phyloP scores from a whole-genome alignment of 192 early-diverging fungal species.

The Obelidium mucronatum region DNA sequence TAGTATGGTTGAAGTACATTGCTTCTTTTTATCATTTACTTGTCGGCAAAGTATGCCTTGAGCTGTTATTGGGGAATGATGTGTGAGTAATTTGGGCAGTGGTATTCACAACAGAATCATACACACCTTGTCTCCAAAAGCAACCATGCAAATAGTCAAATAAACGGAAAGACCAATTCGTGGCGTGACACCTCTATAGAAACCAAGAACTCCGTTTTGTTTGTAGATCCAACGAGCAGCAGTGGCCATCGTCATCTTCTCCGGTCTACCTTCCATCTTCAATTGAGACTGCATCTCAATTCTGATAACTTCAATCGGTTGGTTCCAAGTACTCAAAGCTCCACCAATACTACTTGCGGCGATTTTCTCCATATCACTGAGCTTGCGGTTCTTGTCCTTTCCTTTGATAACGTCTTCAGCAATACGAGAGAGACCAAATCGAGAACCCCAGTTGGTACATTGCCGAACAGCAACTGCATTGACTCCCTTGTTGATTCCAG shows the following conservation, averaged over 20 bases:
- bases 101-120: too few species aligned
- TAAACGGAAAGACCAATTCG: slow-evolving; percentile 61
- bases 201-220: slow-evolving; percentile 89
- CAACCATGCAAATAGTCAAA: slow-evolving; percentile 93
- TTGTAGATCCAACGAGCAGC: slow-evolving; percentile 89
- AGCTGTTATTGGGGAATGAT: too few species aligned
- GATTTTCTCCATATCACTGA: slow-evolving; percentile 66
- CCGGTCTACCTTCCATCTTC: slow-evolving; percentile 85
- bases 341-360: slow-evolving; percentile 88
- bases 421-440: slow-evolving; percentile 72
- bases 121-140: slow-evolving; percentile 64
- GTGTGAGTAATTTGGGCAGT: too few species aligned
- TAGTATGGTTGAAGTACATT: too few species aligned
- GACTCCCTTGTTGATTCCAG: slow-evolving; percentile 98
- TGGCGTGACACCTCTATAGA: slow-evolving; percentile 75
- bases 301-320: slow-evolving; percentile 98
- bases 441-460: slow-evolving; percentile 96
- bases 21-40: too few species aligned
- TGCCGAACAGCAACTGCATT: slow-evolving; percentile 98
- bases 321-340: slow-evolving; percentile 96
- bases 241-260: slow-evolving; percentile 87
- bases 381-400: slow-evolving; percentile 38
- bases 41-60: too few species aligned
- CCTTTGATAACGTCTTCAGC: slow-evolving; percentile 69
- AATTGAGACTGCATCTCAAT: slow-evolving; percentile 98